A percentile compares a stretch with the other conserved stretches of the same genome.
These are phyloP conservation scores for Fusarium continuum DNA, from an alignment of 2,329 filamentous ascomycete species.

Conservation along the genomic window DNA sequence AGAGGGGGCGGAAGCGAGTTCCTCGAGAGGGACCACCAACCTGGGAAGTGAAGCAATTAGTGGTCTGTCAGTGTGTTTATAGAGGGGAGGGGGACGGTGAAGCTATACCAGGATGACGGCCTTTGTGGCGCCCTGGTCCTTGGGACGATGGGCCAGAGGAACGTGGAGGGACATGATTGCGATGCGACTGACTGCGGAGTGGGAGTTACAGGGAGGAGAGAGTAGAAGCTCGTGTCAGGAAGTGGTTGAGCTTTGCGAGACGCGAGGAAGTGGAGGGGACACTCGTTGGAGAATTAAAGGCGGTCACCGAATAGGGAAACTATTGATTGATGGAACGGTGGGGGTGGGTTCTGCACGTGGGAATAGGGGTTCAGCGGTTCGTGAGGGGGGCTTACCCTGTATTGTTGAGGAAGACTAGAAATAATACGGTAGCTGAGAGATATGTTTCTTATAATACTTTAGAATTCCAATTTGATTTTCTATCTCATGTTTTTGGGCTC, in stretches of 20 bases:
- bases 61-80: not conserved
- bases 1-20: slow-evolving; percentile 93
- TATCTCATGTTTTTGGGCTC: no score
- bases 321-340: slow-evolving; percentile 18
- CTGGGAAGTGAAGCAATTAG: slow-evolving; percentile 59
- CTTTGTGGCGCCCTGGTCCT: slow-evolving; percentile 76
- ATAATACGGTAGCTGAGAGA: no score
- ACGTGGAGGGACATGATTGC: slow-evolving; percentile 65
- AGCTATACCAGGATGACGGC: slow-evolving; percentile 85
- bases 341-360: slow-evolving; percentile 30
- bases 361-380: slow-evolving; percentile 26
- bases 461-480: not conserved
- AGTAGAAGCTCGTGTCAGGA: slow-evolving; percentile 15
- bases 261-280: slow-evolving; percentile 28
- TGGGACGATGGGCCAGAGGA: slow-evolving; percentile 58
- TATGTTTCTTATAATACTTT: not conserved
- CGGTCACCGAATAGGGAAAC: slow-evolving; percentile 36
- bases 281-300: slow-evolving; percentile 37
- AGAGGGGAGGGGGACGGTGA: slow-evolving; percentile 8
- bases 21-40: slow-evolving; percentile 95
- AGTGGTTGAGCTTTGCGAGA: slow-evolving; percentile 26
- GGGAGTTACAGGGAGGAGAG: not conserved
- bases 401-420: no score
- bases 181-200: not conserved
- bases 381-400: slow-evolving; percentile 26